Evolutionary conservation across 495 filamentous ascomycete genomes (phyloP), one percentile per base, ranked within the genome.

Genomic region (Aspergillus wentii): DNA sequence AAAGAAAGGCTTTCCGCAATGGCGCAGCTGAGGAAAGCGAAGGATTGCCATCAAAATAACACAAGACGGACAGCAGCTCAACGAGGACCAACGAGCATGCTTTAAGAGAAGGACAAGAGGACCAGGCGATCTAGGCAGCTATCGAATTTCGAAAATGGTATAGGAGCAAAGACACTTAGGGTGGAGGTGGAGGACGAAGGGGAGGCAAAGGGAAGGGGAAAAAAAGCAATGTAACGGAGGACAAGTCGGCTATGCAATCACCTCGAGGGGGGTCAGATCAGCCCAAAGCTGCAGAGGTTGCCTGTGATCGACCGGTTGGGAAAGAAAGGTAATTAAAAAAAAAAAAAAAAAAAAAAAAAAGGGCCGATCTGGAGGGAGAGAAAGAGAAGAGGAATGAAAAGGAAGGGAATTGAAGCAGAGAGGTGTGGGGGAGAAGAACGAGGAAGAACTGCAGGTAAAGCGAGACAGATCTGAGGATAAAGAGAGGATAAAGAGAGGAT

Each of bases 221-320:
- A 17, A 38, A 35, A 42, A 48, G 27, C 34, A 30, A 41, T 27
- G 41, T 25, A 43, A 33, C 36, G 33, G 27, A 35, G 52, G 42
- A 34, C 29, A 44, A 37, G 19, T 33, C 43, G 44, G 45, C 44
- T 43, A 49, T 60, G 53, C 49, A 48, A 52, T 46, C 33, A 43
- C 51, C 43, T 35, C 49, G n/a, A n/a, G n/a, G n/a, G n/a, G n/a
- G n/a, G n/a, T n/a, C n/a, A n/a, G n/a, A n/a, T n/a, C n/a, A n/a
- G n/a, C n/a, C n/a, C n/a, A n/a, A n/a, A n/a, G n/a, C n/a, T n/a
- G n/a, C n/a, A n/a, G n/a, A n/a, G n/a, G n/a, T n/a, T n/a, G n/a
- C n/a, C n/a, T n/a, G n/a, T n/a, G n/a, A n/a, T n/a, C n/a, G n/a
- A n/a, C n/a, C n/a, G n/a, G n/a, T n/a, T n/a, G n/a, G n/a, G n/a